These are phyloP conservation scores for Arachis hypogaea DNA, from an alignment of 306 rosid species.

Conservation along the genomic window DNA sequence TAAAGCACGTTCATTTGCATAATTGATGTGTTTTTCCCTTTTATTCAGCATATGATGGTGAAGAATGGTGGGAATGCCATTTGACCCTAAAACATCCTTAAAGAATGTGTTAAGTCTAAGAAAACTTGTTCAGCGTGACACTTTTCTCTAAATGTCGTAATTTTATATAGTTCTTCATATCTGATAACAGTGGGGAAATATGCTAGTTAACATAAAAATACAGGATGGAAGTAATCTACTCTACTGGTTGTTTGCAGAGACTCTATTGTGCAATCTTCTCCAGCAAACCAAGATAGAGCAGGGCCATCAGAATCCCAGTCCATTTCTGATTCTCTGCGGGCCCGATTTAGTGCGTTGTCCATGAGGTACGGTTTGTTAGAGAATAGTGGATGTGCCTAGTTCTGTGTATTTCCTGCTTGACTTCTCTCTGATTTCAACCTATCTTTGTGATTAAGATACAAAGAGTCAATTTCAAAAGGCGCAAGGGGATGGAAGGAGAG, in stretches of 20 bases:
- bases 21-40: not conserved
- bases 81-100: not conserved
- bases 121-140: not conserved
- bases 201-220: constrained; percentile 7
- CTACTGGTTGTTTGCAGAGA: constrained; percentile 43
- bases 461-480: constrained; percentile 83
- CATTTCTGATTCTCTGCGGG: constrained; percentile 78
- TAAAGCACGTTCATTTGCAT: not conserved
- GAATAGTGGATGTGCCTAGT: constrained; percentile 2
- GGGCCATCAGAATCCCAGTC: constrained; percentile 87
- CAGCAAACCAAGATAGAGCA: constrained; percentile 56
- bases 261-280: constrained; percentile 50
- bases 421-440: constrained; percentile 30
- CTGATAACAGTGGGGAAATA: not conserved
- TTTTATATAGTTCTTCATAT: constrained; percentile 8
- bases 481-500: constrained; percentile 87
- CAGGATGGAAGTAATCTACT: not conserved
- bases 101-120: not conserved
- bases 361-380: constrained; percentile 53
- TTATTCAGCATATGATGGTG: constrained; percentile 2
- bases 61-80: not conserved
- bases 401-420: not conserved
- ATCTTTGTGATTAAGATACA: constrained; percentile 60
- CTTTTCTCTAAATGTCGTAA: not conserved
- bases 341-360: constrained; percentile 68